Base-by-base conservation (phyloP, 495 filamentous ascomycete genomes). In the Aspergillus leporis region DNA sequence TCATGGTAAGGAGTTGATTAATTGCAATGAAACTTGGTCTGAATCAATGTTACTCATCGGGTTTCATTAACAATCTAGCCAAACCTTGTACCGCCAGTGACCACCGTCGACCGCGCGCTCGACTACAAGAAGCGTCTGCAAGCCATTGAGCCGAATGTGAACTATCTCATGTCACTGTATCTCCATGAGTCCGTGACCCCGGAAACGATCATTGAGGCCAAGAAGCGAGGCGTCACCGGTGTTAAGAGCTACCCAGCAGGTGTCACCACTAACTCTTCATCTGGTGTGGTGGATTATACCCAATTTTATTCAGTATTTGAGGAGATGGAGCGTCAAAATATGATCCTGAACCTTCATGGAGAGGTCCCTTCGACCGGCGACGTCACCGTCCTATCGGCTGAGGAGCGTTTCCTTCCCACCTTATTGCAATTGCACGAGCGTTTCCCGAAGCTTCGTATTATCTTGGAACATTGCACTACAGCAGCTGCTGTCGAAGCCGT, bases 121-220 rank as follows among this genome's bases (percentile, higher is more conserved):
- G 84, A 87, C 53, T 97, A 96, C 76, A 81, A 88, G 62, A 72
- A 79, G 52, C 77, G 78, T 9, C 81, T 97, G 50, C 74, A 82
- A 62, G 77, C 81, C 52, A 76, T 93, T 62, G 89, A 88, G 50
- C 87, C 88, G 0, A 81, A 83, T 36, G 87, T 97, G 45, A 86
- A 82, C 56, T 97, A 85, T 67, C 83, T 96, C 56, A 96, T 97
- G 92, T 89, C 91, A 4, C 81, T 97, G 25, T 97, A 94, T 69
- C 84, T 95, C 36, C 87, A 91, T 66, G 80, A 87, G 47, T 82
- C 77, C 28, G 82, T 96, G 51, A 96, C 89, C 3, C 89, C 92
- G 6, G 88, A 89, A 34, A 85, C 85, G 13, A 91, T 97, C 56
- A 79, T 81, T 46, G 84, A 89, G 63, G 92, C 91, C 25, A 87